Percentiles rank a stretch among this genome's conserved stretches.
phyloP scores from a whole-genome alignment of 202 grass and related monocot species.

The Panicum virgatum region DNA sequence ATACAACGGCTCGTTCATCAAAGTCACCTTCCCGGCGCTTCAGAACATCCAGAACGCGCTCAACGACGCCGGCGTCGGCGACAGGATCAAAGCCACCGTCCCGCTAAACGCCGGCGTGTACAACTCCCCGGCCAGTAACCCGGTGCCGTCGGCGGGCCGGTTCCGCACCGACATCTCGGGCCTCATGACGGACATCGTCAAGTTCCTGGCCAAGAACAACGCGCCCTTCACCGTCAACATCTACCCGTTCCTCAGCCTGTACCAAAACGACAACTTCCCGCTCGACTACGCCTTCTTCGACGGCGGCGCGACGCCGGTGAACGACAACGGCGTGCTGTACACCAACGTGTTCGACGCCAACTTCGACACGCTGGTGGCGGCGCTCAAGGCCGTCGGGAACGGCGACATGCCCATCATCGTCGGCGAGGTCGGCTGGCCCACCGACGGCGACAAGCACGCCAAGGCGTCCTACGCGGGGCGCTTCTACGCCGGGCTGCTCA shows the following conservation, averaged over 20 bases:
- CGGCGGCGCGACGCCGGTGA: constrained; percentile 38
- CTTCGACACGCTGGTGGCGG: constrained; percentile 65
- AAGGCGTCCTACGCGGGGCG: constrained; percentile 36
- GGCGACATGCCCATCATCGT: constrained; percentile 47
- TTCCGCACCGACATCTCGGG: constrained; percentile 37
- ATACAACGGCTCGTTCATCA: constrained; percentile 44
- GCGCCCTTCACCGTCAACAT: constrained; percentile 79
- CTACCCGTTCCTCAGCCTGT: constrained; percentile 66
- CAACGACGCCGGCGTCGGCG: constrained; percentile 45
- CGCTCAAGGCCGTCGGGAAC: constrained; percentile 40
- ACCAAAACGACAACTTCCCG: constrained; percentile 56
- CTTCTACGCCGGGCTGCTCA: constrained; percentile 61
- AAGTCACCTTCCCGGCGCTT: constrained; percentile 53
- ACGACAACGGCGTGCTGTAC: constrained; percentile 52
- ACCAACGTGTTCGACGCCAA: constrained; percentile 96
- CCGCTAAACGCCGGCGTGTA: constrained; percentile 76
- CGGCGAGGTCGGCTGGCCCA: constrained; percentile 72
- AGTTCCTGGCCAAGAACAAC: constrained; percentile 45
- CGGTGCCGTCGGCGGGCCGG: constrained; percentile 50
- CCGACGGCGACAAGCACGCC: constrained; percentile 61
- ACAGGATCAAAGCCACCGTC: constrained; percentile 56
- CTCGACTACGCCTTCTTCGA: constrained; percentile 71
- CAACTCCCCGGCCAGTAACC: constrained; percentile 22
- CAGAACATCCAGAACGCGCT: constrained; percentile 70
- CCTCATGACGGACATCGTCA: constrained; percentile 50